These are phyloP conservation scores for Jamesozyma lodderae DNA, from an alignment of 805 yeast genomes.

Conservation along the genomic window DNA sequence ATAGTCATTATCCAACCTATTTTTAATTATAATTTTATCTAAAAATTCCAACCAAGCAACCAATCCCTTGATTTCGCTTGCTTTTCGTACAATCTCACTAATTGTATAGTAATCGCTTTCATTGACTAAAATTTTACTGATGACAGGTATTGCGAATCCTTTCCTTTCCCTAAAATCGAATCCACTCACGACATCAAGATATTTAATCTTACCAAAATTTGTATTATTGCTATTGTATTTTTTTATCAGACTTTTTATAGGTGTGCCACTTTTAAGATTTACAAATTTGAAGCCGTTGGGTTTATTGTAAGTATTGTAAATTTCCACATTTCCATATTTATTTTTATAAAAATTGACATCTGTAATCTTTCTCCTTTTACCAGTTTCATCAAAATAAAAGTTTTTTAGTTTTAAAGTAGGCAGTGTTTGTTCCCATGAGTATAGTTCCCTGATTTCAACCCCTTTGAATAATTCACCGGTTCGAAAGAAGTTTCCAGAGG, in stretches of 20 bases:
- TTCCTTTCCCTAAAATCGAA: slow-evolving; percentile 21
- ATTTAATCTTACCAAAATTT: slow-evolving; percentile 7
- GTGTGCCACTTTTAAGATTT: background rate
- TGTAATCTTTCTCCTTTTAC: slow-evolving; percentile 5
- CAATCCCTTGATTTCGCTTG: slow-evolving; percentile 7
- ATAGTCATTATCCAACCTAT: slow-evolving; percentile 8
- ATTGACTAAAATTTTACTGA: slow-evolving; percentile 13
- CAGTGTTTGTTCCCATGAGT: slow-evolving; percentile 19
- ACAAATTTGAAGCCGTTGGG: slow-evolving; percentile 19
- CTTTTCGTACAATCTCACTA: slow-evolving; percentile 1
- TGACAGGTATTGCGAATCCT: slow-evolving; percentile 21
- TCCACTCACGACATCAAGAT: slow-evolving; percentile 22
- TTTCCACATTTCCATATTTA: slow-evolving; percentile 18
- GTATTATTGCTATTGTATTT: slow-evolving; percentile 7
- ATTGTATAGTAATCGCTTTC: slow-evolving; percentile 8
- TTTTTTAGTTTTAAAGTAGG: slow-evolving; percentile 13
- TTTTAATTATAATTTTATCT: slow-evolving; percentile 6
- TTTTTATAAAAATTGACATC: slow-evolving; percentile 15
- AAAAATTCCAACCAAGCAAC: slow-evolving; percentile 13
- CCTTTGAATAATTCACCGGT: background rate
- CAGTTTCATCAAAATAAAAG: slow-evolving; percentile 4
- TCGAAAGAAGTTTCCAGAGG: background rate
- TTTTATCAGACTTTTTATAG: slow-evolving; percentile 7
- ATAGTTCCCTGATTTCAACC: slow-evolving; percentile 13
- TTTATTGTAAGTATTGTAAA: slow-evolving; percentile 10